Conservation (phyloP, 257 asterid species). For the Jacaranda mimosifolia region DNA sequence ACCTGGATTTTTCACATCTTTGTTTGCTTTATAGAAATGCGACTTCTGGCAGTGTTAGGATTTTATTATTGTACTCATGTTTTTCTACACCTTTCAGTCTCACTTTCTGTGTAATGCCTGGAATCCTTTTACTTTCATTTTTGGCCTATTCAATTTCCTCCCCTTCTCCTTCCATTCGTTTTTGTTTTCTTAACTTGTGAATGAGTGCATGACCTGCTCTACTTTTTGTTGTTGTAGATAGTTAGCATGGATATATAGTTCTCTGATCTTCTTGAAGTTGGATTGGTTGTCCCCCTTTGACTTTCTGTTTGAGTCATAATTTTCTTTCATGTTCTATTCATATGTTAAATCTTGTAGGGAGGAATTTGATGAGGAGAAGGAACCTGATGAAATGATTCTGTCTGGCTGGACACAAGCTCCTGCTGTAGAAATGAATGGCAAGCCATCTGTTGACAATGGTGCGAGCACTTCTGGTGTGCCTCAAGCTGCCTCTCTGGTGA, state of each 20-base stretch:
- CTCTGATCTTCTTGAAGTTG: background rate
- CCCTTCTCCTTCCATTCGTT: too few species aligned
- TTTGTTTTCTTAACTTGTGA: too few species aligned
- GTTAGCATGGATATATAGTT: background rate
- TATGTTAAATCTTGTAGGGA: slow-evolving; percentile 59
- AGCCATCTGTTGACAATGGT: slow-evolving; percentile 55
- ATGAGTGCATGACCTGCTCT: too few species aligned
- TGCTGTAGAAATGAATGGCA: slow-evolving; percentile 55
- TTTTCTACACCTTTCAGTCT: too few species aligned
- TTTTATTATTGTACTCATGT: too few species aligned
- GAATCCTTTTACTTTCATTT: too few species aligned
- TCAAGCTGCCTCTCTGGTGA: slow-evolving; percentile 42
- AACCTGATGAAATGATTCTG: slow-evolving; percentile 91
- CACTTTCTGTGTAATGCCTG: too few species aligned
- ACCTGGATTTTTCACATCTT: too few species aligned
- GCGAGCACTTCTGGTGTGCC: slow-evolving; percentile 71
- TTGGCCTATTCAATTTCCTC: too few species aligned
- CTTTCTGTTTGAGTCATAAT: background rate
- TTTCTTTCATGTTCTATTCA: slow-evolving; percentile 21
- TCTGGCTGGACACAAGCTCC: slow-evolving; percentile 81
- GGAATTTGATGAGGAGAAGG: slow-evolving; percentile 92
- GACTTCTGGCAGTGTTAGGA: too few species aligned
- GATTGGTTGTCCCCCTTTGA: background rate
- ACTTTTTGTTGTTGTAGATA: background rate
- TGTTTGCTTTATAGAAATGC: background rate